These are phyloP conservation scores for Botrytis porri DNA, from an alignment of 2,329 filamentous ascomycete genomes.

Conservation along the genomic window DNA sequence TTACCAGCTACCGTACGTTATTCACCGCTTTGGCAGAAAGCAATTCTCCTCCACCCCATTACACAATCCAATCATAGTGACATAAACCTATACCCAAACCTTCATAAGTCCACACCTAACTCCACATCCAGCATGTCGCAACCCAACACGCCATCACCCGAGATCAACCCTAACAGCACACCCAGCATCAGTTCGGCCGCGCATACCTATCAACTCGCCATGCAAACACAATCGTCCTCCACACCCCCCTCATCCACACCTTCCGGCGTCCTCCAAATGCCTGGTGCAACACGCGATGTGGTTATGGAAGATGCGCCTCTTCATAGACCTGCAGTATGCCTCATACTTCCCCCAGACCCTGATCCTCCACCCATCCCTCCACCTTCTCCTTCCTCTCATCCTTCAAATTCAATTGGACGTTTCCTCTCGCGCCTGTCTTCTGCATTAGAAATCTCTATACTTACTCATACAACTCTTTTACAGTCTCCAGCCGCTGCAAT, in stretches of 20 bases:
- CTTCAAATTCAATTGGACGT: slow-evolving; percentile 7
- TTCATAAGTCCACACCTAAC: slow-evolving; percentile 9
- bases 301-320: slow-evolving; percentile 34
- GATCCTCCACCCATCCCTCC: neutral
- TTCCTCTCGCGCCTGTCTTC: slow-evolving; percentile 9
- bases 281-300: slow-evolving; percentile 27
- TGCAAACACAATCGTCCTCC: slow-evolving; percentile 30
- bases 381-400: neutral
- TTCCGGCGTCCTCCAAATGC: slow-evolving; percentile 24
- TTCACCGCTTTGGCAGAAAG: slow-evolving; percentile 9
- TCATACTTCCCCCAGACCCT: slow-evolving; percentile 6
- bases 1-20: neutral
- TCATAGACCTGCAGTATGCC: slow-evolving; percentile 30
- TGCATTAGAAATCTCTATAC: slow-evolving; percentile 7
- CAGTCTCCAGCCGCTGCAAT: slow-evolving; percentile 10
- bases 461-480: slow-evolving; percentile 7
- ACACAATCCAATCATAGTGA: slow-evolving; percentile 8
- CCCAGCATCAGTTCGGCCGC: slow-evolving; percentile 32
- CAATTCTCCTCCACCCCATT: neutral
- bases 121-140: slow-evolving; percentile 26
- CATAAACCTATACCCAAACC: neutral
- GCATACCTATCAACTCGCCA: slow-evolving; percentile 33
- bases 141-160: slow-evolving; percentile 21
- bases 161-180: slow-evolving; percentile 18
- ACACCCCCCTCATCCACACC: slow-evolving; percentile 14